Evolutionary conservation across 305 asterid genomes (phyloP).

Genomic region (Caryopteris hybrid): DNA sequence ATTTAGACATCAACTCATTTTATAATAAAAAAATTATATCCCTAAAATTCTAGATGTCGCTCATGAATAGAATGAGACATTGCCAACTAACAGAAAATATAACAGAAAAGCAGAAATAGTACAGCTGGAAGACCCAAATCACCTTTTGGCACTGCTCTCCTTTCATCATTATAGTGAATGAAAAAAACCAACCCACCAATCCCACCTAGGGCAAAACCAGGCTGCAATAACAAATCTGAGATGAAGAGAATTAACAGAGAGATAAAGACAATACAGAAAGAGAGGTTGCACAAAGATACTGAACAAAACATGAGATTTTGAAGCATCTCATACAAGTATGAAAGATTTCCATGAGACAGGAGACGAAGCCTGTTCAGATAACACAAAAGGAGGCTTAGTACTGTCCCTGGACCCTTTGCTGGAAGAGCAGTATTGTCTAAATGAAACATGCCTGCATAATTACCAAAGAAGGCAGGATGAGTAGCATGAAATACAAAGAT

Average conservation of each 20-base stretch:
- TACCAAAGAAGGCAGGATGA: constrained; percentile 3
- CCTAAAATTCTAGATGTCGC: background rate
- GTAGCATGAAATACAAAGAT: background rate
- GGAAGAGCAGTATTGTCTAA: constrained; percentile 39
- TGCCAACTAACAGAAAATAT: background rate
- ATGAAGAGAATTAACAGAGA: constrained; percentile 32
- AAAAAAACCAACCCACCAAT: constrained; percentile 57
- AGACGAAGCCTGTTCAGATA: constrained; percentile 29
- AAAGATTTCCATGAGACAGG: constrained; percentile 37
- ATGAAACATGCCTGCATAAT: constrained; percentile 32
- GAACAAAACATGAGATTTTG: constrained; percentile 13
- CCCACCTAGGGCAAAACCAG: constrained; percentile 70
- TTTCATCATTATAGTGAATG: constrained; percentile 81
- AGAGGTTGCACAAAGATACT: constrained; percentile 6
- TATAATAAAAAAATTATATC: background rate
- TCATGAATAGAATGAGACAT: background rate
- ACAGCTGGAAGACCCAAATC: constrained; percentile 5
- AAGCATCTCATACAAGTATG: constrained; percentile 44
- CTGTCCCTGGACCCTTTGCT: constrained; percentile 31
- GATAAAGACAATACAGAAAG: constrained; percentile 9
- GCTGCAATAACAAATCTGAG: constrained; percentile 64
- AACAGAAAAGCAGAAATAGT: background rate
- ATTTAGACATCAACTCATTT: too few species aligned
- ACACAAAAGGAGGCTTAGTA: constrained; percentile 22
- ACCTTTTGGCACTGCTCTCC: constrained; percentile 87